phyloP scores from a whole-genome alignment of 2,329 filamentous ascomycete species.

The Colletotrichum echinochloae region DNA sequence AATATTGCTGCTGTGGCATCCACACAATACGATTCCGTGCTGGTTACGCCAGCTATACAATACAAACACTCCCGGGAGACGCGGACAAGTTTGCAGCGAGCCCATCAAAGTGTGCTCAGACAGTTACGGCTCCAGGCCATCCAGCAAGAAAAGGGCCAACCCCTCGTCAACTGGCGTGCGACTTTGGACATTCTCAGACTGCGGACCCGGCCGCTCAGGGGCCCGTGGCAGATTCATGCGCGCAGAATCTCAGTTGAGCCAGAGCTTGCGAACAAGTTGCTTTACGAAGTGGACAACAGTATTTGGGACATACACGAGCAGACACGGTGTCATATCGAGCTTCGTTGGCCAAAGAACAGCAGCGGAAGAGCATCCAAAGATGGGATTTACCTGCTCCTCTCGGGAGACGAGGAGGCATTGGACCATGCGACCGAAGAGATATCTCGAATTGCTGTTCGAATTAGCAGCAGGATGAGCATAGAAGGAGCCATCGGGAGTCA shows the following conservation, averaged over 20 bases:
- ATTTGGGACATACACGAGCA: constrained; percentile 48
- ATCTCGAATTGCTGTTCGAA: constrained; percentile 7
- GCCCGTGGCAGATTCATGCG: constrained; percentile 38
- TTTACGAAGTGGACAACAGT: constrained; percentile 41
- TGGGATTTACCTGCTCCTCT: constrained; percentile 23
- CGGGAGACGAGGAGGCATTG: constrained; percentile 34
- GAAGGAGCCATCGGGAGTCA: constrained; percentile 17
- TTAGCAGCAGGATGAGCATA: neutral
- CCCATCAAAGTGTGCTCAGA: constrained; percentile 46
- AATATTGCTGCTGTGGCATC: neutral
- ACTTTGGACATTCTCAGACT: constrained; percentile 54
- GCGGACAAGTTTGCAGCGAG: constrained; percentile 40
- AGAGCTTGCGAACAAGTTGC: constrained; percentile 35
- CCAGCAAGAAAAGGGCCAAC: constrained; percentile 46
- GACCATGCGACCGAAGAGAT: constrained; percentile 30
- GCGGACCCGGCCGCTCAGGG: constrained; percentile 48
- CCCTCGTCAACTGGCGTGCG: constrained; percentile 54
- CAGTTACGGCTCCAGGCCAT: constrained; percentile 54
- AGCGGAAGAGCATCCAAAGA: neutral
- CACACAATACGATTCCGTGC: constrained; percentile 43
- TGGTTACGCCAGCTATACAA: constrained; percentile 44
- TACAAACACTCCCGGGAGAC: constrained; percentile 41
- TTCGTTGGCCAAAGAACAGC: constrained; percentile 29
- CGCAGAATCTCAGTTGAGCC: constrained; percentile 46
- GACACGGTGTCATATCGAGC: constrained; percentile 43